A percentile compares a stretch with the other conserved stretches of the same genome.
phyloP scores from a whole-genome alignment of 192 early-diverging fungal genomes.

The Phycomyces nitens region DNA sequence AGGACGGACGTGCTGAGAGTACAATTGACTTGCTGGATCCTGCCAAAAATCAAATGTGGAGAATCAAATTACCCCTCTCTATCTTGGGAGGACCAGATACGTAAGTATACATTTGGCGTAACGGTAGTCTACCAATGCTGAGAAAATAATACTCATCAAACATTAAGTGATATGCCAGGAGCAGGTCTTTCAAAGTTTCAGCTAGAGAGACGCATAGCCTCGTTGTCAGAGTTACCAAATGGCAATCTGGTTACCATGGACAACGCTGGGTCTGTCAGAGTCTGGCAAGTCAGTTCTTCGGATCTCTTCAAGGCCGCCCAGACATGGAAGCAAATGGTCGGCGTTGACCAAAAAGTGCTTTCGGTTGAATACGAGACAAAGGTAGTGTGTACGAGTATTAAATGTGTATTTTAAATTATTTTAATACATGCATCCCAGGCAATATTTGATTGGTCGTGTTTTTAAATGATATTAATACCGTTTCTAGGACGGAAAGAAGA shows the following conservation, averaged over 20 bases:
- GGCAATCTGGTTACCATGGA: conserved; percentile 58
- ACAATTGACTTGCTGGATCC: conserved; percentile 53
- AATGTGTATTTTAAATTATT: neutral
- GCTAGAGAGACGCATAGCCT: conserved; percentile 43
- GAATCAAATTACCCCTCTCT: conserved; percentile 48
- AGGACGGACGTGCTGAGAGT: conserved; percentile 55
- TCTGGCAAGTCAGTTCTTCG: conserved; percentile 57
- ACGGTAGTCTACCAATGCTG: neutral
- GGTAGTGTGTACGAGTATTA: conserved; percentile 16
- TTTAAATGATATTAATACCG: too few species aligned
- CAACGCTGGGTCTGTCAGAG: conserved; percentile 49
- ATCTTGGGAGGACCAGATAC: conserved; percentile 29
- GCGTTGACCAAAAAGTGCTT: conserved; percentile 49
- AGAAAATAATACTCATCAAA: conserved; percentile 3
- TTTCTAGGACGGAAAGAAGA: neutral
- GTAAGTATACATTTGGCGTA: neutral
- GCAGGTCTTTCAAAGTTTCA: conserved; percentile 42
- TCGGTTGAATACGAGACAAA: conserved; percentile 54
- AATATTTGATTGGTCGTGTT: neutral
- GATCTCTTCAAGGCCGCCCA: conserved; percentile 49
- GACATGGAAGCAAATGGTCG: conserved; percentile 61
- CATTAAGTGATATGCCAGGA: conserved; percentile 20
- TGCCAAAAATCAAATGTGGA: conserved; percentile 44
- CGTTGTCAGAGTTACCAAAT: conserved; percentile 50
- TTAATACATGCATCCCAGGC: neutral